Base-by-base conservation (phyloP, 139 green algal genomes). In the Chlorella sp. region DNA sequence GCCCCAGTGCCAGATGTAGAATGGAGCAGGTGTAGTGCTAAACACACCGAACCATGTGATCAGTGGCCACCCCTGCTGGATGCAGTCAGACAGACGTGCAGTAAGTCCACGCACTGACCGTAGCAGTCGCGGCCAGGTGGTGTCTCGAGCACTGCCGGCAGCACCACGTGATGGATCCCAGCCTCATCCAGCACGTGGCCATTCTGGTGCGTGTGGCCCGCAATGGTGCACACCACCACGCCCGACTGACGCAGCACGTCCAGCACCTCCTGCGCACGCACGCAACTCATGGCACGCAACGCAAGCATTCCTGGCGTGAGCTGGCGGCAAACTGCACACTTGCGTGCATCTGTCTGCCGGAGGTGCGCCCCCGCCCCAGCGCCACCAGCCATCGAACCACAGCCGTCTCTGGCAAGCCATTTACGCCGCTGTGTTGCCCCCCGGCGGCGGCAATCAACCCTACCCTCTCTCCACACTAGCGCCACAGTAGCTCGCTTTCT, bases 151-250 rank as follows among this genome's bases (percentile, higher is more conserved):
- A 94, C 80, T 0, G 77, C 82, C 23, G 82, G 79, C 62, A 91
- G 78, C 20, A 92, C 86, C 0, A 88, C 50, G 67, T 94, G 83
- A 35, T 90, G 88, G 5, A 93, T 84, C n/a, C 88, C 85, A 1
- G 31, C 71, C 22, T 78, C 70, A 67, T 90, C 85, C 30, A 76
- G 1, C 33, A 73, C 42, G 63, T 87, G 86, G 0, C 82, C 85
- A 67, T 88, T 85, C 76, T 89, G 85, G 50, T 94, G 89, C 30
- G 88, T 69, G 74, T 94, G 89, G 0, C 89, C 89, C 24, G 83
- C 76, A 33, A 94, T 71, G 1, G 80, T 87, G 42, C 84, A 87
- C 3, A 85, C 81, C 2, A 86, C 80, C 26, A 69, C 35, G 20
- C 73, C 73, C 31, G 35, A 32, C 10, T 77, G 51, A 14, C 77